These are phyloP conservation scores for Scutellaria galericulata DNA, from an alignment of 257 asterid genomes.

Conservation along the genomic window DNA sequence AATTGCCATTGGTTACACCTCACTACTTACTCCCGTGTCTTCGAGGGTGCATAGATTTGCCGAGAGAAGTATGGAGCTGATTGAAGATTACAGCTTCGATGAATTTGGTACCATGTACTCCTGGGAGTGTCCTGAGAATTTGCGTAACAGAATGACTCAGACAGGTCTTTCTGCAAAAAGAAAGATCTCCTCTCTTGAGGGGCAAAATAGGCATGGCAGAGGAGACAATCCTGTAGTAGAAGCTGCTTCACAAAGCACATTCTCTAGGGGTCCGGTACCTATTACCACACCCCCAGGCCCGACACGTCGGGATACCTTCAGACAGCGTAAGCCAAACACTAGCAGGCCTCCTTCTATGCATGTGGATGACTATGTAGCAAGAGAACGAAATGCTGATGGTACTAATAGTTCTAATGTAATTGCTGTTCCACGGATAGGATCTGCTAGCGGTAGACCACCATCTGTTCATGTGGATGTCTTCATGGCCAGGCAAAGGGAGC, in stretches of 20 bases:
- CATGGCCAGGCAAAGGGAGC: slow-evolving; percentile 96
- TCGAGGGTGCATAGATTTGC: slow-evolving; percentile 57
- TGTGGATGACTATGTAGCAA: slow-evolving; percentile 94
- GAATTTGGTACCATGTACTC: slow-evolving; percentile 65
- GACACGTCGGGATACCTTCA: slow-evolving; percentile 85
- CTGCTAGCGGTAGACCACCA: slow-evolving; percentile 91
- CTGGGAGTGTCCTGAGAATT: slow-evolving; percentile 96
- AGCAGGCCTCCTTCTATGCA: slow-evolving; percentile 99
- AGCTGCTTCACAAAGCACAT: slow-evolving; percentile 56
- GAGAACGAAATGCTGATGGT: slow-evolving; percentile 89
- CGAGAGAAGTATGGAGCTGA: slow-evolving; percentile 56
- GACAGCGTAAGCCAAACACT: slow-evolving; percentile 97
- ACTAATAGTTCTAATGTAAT: slow-evolving; percentile 72
- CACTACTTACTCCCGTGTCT: slow-evolving; percentile 48
- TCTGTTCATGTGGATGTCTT: slow-evolving; percentile 95
- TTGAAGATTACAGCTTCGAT: slow-evolving; percentile 55
- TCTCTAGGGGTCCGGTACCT: slow-evolving; percentile 71
- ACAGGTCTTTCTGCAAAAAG: slow-evolving; percentile 62
- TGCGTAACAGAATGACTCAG: slow-evolving; percentile 80
- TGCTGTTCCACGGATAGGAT: slow-evolving; percentile 73
- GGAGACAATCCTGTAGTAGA: slow-evolving; percentile 66
- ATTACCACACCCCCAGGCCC: slow-evolving; percentile 69
- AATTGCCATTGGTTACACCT: slow-evolving; percentile 41
- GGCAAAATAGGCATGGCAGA: slow-evolving; percentile 70
- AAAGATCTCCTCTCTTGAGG: slow-evolving; percentile 73